Conservation (phyloP, 1,139 yeast species). For the Blastobotrys persicus region DNA sequence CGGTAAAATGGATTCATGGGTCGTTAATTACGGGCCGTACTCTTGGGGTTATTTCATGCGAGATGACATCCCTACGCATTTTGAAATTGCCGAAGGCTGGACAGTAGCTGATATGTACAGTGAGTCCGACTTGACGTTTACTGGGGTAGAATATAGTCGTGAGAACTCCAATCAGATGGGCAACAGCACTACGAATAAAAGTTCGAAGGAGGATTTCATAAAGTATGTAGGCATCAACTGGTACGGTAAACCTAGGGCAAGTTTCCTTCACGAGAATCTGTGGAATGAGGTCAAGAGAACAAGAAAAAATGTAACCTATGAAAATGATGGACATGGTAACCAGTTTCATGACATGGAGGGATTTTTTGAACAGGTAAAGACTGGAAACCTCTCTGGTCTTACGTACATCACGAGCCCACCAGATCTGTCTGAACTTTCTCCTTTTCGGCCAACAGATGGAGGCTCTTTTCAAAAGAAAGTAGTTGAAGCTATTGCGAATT, state of each 20-base stretch:
- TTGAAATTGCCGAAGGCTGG: slow-evolving; percentile 29
- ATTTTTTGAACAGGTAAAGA: slow-evolving; percentile 25
- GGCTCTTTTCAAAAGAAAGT: slow-evolving; percentile 30
- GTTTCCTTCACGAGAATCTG: too few relatives aligned
- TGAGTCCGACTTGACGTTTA: slow-evolving; percentile 20
- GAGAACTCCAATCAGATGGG: not conserved
- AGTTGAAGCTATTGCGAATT: slow-evolving; percentile 26
- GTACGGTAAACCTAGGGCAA: not conserved
- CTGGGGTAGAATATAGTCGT: not conserved
- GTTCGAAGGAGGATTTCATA: not conserved
- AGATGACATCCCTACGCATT: slow-evolving; percentile 28
- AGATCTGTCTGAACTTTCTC: slow-evolving; percentile 31
- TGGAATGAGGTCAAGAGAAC: too few relatives aligned
- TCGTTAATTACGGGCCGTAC: slow-evolving; percentile 26
- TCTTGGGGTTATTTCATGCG: slow-evolving; percentile 29
- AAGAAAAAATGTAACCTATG: slow-evolving; percentile 18
- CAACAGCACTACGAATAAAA: not conserved
- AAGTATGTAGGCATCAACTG: not conserved
- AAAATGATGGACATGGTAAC: slow-evolving; percentile 26
- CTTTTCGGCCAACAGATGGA: slow-evolving; percentile 28
- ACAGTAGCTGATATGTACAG: slow-evolving; percentile 31
- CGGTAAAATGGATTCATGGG: slow-evolving; percentile 28
- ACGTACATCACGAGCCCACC: slow-evolving; percentile 30
- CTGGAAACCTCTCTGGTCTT: slow-evolving; percentile 30
- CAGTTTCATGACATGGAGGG: slow-evolving; percentile 26